Base-by-base conservation (phyloP, 768 basidiomycete genomes). In the Amanita exitialis region DNA sequence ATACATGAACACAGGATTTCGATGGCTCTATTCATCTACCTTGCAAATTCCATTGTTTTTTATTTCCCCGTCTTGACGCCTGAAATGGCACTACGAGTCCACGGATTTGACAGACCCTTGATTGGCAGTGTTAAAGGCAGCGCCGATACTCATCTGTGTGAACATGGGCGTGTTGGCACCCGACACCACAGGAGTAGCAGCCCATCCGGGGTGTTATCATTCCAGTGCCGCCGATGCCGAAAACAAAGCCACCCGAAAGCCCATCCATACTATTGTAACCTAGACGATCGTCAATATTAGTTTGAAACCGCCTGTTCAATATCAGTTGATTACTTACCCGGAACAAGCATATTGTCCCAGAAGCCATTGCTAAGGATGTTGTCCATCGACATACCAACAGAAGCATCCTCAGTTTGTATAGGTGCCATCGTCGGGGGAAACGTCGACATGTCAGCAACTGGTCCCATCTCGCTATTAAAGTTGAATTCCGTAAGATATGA, bases 361-460 rank as follows among this genome's bases (percentile, higher is more conserved):
- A 92, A 92, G 37, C 79, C 80, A 53, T 73, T 79, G 54, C 79
- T 83, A 47, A 92, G 70, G 38, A 91, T 83, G 59, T 80, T 83
- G 58, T 91, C 90, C 84, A 92, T 90, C 46, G 86, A 82, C 54
- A 91, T 61, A 37, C 73, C 74, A 52, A 67, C 67, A 32, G 72
- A 62, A 34, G 62, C 43, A 32, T 75, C 72, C 51, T 69, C 69
- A 34, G 62, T 43, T 49, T 74, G 71, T 51, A 69, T 50, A 4
- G 79, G 73, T 44, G 79, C 83, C 84, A 90, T 89, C 47, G 84
- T 89, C n/a, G 89, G 89, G 44, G 88, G 89, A 76, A 90, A 90
- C 49, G 81, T 88, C 43, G 83, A 78, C 58, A 90, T 81, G 62
- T 90, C 88, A 54, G 76, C 79, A 13, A 82, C 86, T 3, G 86